phyloP scores from a whole-genome alignment of 345 rosid genomes.

The Gossypium australe region DNA sequence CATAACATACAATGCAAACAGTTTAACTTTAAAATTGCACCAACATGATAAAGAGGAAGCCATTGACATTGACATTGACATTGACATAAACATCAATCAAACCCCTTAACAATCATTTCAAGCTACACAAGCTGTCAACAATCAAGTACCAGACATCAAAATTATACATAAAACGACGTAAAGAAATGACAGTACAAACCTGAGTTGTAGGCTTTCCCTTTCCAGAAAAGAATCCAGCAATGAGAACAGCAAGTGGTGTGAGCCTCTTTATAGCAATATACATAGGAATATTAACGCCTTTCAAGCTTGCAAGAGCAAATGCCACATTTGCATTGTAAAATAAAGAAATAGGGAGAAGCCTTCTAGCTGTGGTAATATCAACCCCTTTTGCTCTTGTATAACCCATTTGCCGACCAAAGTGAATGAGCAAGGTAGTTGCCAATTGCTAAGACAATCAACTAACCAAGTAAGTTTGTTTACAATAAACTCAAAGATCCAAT shows the following conservation, averaged over 20 bases:
- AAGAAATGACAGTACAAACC: constrained; percentile 31
- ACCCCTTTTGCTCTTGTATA: constrained; percentile 55
- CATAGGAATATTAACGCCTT: constrained; percentile 97
- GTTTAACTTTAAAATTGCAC: not conserved
- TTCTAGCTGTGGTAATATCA: constrained; percentile 59
- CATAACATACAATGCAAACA: no score
- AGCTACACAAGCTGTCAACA: not conserved
- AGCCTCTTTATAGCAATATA: constrained; percentile 97
- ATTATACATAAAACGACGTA: not conserved
- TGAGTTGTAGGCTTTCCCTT: constrained; percentile 76
- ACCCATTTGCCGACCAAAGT: constrained; percentile 63
- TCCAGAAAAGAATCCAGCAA: constrained; percentile 65
- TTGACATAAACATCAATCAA: not conserved
- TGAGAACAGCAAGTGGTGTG: constrained; percentile 82
- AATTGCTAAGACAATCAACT: constrained; percentile 59
- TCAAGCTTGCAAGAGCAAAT: constrained; percentile 95
- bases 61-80: not conserved
- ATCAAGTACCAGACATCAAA: not conserved
- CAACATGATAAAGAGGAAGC: not conserved
- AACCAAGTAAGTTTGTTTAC: not conserved
- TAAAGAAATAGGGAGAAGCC: constrained; percentile 74
- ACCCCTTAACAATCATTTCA: not conserved
- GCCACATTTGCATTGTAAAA: constrained; percentile 98
- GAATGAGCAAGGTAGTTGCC: constrained; percentile 77
- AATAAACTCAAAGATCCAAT: not conserved